Evolutionary conservation across 495 filamentous ascomycete species (phyloP), one percentile per base, ranked within the genome.

Genomic region (Cryomyces minteri): DNA sequence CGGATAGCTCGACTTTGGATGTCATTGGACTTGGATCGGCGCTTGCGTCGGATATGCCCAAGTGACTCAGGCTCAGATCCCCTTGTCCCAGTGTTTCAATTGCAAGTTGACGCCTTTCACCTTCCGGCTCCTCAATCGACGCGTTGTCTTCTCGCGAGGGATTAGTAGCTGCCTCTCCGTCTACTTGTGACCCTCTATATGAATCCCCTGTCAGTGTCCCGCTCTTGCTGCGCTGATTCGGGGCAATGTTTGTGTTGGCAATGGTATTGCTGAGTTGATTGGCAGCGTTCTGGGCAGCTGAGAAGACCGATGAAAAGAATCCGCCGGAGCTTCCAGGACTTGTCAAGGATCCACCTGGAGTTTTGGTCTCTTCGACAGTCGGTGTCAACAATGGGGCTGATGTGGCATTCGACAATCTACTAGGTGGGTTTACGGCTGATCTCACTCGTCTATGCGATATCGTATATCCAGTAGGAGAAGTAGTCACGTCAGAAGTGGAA

Each of bases 291-390:
- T 96, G 90, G 11, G 88, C 88, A 31, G 79, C 88, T 31, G 85
- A 86, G 53, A 98, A 84, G 56, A 96, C 80, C 11, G 79, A 83
- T 5, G 84, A 88, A 60, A 98, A 98, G 61, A 98, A 98, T 0
- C 87, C 84, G 39, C 54, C 51, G 8, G 55, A 53, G 44, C 61
- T 67, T 48, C 76, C 70, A 8, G 69, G 70, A 33, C 53, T 48
- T 2, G 50, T 45, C 10, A 62, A 46, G 43, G 58, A 51, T 60
- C 70, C 56, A 25, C 61, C 65, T 6, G 72, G 61, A 1, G 69
- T 65, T 49, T 72, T 77, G 8, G 53, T 50, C 57, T 82, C 77
- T 50, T 82, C 78, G 32, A 70, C 57, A 3, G 77, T 83, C 11
- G 90, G 86, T 31, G 82, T 82, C 39, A 92, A 60, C 6, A 77